Conservation (phyloP, 352 stramenopile genomes). For the Aphanomyces invadans region DNA sequence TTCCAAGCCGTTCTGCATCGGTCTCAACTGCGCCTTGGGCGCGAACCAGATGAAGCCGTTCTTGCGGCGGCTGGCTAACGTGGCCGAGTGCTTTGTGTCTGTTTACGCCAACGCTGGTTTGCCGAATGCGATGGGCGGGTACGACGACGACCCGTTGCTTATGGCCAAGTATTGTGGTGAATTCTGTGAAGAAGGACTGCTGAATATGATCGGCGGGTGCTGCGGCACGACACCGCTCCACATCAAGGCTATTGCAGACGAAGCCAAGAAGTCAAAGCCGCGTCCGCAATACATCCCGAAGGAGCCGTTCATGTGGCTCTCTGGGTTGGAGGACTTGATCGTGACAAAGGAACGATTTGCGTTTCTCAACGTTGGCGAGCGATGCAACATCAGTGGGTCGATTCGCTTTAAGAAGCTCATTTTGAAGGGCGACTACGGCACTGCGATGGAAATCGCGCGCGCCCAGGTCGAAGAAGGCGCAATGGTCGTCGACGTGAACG, state of each 20-base stretch:
- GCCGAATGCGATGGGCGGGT: constrained; percentile 96
- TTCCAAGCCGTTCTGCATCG: constrained; percentile 94
- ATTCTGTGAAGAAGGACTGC: constrained; percentile 90
- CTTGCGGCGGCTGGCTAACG: constrained; percentile 84
- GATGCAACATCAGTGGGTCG: constrained; percentile 94
- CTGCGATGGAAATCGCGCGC: constrained; percentile 95
- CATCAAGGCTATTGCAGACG: constrained; percentile 88
- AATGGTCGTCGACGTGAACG: constrained; percentile 97
- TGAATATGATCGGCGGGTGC: constrained; percentile 97
- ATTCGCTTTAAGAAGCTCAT: constrained; percentile 95
- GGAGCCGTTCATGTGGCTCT: constrained; percentile 94
- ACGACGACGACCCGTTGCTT: constrained; percentile 90
- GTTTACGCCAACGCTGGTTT: constrained; percentile 96
- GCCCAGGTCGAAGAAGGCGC: constrained; percentile 95
- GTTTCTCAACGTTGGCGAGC: constrained; percentile 95
- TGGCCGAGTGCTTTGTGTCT: constrained; percentile 94
- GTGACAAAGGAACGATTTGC: constrained; percentile 90
- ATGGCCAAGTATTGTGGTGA: constrained; percentile 92
- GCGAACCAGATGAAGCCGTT: constrained; percentile 96
- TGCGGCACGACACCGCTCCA: constrained; percentile 93
- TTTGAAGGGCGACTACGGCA: constrained; percentile 90
- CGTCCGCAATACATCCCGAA: constrained; percentile 74
- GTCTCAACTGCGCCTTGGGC: constrained; percentile 94
- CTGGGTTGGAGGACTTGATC: constrained; percentile 90
- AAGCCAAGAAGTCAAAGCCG: constrained; percentile 64